These are phyloP conservation scores for Gastrolobium villosum DNA, from an alignment of 306 rosid species.

Conservation along the genomic window DNA sequence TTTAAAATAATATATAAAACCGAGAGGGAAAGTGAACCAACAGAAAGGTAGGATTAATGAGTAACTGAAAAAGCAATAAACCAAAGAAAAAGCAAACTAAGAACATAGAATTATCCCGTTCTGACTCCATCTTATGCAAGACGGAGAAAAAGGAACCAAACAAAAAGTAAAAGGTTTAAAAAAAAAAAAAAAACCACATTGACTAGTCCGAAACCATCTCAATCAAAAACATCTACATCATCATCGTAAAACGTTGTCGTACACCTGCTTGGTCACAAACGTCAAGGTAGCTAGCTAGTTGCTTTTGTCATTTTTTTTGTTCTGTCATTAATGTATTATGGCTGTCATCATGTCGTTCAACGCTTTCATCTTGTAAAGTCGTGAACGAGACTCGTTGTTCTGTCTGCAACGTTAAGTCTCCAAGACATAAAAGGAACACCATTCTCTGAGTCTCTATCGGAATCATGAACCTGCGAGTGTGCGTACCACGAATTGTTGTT, in stretches of 20 bases:
- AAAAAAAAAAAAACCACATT: conserved; percentile 32
- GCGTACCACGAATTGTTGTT: conserved; percentile 60
- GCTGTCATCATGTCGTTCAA: neutral
- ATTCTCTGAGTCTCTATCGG: conserved; percentile 53
- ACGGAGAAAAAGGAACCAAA: conserved; percentile 55
- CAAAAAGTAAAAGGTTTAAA: conserved; percentile 46
- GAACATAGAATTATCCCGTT: conserved; percentile 68
- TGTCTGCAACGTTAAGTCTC: conserved; percentile 84
- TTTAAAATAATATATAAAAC: neutral
- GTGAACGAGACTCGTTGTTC: conserved; percentile 84
- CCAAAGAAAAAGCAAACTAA: conserved; percentile 55
- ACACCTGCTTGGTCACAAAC: conserved; percentile 53
- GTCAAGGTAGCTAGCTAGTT: conserved; percentile 19
- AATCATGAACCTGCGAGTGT: conserved; percentile 61
- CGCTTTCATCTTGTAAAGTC: conserved; percentile 78
- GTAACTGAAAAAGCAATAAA: conserved; percentile 52
- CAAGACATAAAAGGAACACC: conserved; percentile 87
- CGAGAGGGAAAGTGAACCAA: conserved; percentile 42
- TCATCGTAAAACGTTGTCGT: conserved; percentile 54
- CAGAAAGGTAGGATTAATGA: conserved; percentile 49
- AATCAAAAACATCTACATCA: conserved; percentile 59
- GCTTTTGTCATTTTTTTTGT: conserved; percentile 13
- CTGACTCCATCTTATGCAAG: conserved; percentile 61
- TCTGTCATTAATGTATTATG: neutral
- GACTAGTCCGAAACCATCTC: conserved; percentile 59